Evolutionary conservation across 2,329 filamentous ascomycete genomes (phyloP).

Genomic region (Diaporthe humulicola): DNA sequence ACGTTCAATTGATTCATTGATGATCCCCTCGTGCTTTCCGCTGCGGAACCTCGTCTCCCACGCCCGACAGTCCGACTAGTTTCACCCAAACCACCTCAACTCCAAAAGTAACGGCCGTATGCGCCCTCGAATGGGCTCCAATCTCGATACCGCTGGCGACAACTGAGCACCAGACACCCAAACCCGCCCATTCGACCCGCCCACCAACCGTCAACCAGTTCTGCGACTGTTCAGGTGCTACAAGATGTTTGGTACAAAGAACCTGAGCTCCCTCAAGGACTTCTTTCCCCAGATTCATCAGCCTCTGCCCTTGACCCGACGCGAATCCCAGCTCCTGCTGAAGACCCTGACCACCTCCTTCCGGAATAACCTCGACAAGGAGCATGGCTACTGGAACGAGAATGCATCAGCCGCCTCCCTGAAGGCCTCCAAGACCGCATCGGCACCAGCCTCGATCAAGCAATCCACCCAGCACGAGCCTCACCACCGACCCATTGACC

Average conservation of each 20-base stretch:
- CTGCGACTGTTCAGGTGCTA: not conserved
- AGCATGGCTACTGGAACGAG: conserved; percentile 62
- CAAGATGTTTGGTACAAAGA: conserved; percentile 52
- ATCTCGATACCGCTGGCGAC: not conserved
- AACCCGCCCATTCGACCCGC: not conserved
- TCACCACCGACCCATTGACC: conserved; percentile 57
- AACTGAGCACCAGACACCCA: not conserved
- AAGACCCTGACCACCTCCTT: conserved; percentile 70
- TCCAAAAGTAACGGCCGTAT: not conserved
- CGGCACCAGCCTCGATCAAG: conserved; percentile 35
- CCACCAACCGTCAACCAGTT: conserved; percentile 38
- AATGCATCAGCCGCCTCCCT: conserved; percentile 42
- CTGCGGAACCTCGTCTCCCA: not conserved
- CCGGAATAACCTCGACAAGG: conserved; percentile 68
- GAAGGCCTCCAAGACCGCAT: conserved; percentile 35
- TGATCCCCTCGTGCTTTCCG: not conserved
- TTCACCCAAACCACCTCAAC: not conserved
- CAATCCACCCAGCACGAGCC: conserved; percentile 35
- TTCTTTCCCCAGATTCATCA: conserved; percentile 63
- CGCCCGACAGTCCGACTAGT: not conserved
- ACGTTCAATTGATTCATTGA: not conserved
- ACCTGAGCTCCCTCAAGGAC: conserved; percentile 55
- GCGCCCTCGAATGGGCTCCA: conserved; percentile 22
- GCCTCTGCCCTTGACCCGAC: conserved; percentile 62
- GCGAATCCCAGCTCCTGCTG: conserved; percentile 68